These are phyloP conservation scores for Debaryomyces hansenii DNA, from an alignment of 805 yeast species.

Conservation along the genomic window DNA sequence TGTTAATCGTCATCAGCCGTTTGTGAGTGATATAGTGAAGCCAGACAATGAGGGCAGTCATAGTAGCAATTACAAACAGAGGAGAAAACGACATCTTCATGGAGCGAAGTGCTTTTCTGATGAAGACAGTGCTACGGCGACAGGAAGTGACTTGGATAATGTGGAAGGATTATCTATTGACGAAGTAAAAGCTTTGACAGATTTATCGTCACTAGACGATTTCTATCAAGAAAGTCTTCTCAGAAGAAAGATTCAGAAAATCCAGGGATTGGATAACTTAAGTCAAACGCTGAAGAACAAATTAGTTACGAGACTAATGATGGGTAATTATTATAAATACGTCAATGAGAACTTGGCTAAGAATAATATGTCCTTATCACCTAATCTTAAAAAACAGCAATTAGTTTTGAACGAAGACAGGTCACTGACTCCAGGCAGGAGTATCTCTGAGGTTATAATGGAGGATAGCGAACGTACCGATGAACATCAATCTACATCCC, in stretches of 20 bases:
- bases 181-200: conserved; percentile 36
- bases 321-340: conserved; percentile 61
- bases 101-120: conserved; percentile 13
- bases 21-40: conserved; percentile 51
- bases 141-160: conserved; percentile 26
- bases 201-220: conserved; percentile 35
- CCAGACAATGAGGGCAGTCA: conserved; percentile 34
- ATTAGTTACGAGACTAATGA: conserved; percentile 65
- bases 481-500: not conserved
- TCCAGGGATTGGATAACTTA: conserved; percentile 37
- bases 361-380: conserved; percentile 10
- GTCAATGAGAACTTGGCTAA: conserved; percentile 30
- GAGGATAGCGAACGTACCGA: conserved; percentile 6
- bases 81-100: conserved; percentile 9
- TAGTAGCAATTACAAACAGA: conserved; percentile 7
- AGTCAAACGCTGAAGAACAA: conserved; percentile 45
- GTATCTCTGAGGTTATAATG: not conserved
- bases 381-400: conserved; percentile 14
- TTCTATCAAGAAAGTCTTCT: conserved; percentile 39
- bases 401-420: conserved; percentile 12
- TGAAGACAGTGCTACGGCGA: conserved; percentile 8
- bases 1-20: conserved; percentile 46
- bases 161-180: conserved; percentile 38
- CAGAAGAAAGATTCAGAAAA: conserved; percentile 50
- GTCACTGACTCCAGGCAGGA: not conserved